Percentiles rank a stretch among this genome's conserved stretches.
Evolutionary conservation across 768 basidiomycete genomes (phyloP).

Genomic region (Rhodotorula sphaerocarpa): DNA sequence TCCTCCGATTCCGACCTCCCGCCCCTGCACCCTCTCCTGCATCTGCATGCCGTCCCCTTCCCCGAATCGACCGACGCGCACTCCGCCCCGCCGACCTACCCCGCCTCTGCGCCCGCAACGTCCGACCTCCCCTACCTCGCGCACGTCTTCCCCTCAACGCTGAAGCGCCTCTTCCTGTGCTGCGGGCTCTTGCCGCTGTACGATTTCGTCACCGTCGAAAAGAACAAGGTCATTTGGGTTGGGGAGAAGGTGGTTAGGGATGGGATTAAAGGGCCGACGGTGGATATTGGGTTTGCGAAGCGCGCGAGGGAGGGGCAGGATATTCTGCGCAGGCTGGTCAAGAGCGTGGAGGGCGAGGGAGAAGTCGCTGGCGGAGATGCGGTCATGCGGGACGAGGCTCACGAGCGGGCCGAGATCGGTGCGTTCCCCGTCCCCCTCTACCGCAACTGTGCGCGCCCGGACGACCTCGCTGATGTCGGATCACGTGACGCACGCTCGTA

Average conservation of each 20-base stretch:
- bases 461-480: neutral
- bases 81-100: slow-evolving; percentile 2
- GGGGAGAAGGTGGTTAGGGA: slow-evolving; percentile 69
- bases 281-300: neutral
- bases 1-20: neutral
- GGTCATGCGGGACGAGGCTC: slow-evolving; percentile 1
- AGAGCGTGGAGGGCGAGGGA: slow-evolving; percentile 33
- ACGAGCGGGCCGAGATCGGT: slow-evolving; percentile 24
- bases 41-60: neutral
- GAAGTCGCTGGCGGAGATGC: neutral
- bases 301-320: slow-evolving; percentile 18
- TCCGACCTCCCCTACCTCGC: slow-evolving; percentile 42
- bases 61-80: neutral
- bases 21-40: slow-evolving; percentile 17
- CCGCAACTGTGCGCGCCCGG: neutral
- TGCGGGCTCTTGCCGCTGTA: slow-evolving; percentile 65
- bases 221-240: slow-evolving; percentile 55
- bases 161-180: slow-evolving; percentile 67
- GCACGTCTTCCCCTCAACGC: slow-evolving; percentile 44
- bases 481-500: slow-evolving; percentile 49
- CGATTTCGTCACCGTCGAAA: slow-evolving; percentile 56
- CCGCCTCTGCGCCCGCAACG: slow-evolving; percentile 13
- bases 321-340: slow-evolving; percentile 32
- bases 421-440: neutral
- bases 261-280: slow-evolving; percentile 54